A percentile compares a stretch with the other conserved stretches of the same genome.
These are phyloP conservation scores for Yarrowia divulgata DNA, from an alignment of 805 yeast species.

Conservation along the genomic window DNA sequence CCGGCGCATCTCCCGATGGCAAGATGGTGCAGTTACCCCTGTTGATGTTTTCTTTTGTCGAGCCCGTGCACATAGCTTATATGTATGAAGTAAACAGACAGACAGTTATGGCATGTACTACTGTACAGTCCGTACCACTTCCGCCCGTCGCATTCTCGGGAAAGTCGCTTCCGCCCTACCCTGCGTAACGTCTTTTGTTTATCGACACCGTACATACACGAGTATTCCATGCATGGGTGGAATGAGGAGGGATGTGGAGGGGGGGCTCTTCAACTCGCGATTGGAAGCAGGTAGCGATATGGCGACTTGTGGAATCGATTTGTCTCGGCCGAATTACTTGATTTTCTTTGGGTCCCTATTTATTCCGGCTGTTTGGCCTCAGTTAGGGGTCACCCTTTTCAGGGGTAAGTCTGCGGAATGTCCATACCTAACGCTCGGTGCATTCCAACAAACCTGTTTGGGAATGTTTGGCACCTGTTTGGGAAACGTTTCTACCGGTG, in stretches of 20 bases:
- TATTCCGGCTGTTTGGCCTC: background rate
- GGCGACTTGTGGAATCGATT: background rate
- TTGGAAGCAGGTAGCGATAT: background rate
- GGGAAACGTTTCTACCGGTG: constrained; percentile 36
- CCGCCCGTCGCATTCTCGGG: constrained; percentile 11
- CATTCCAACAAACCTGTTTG: constrained; percentile 13
- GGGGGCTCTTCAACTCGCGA: background rate
- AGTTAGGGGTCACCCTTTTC: background rate
- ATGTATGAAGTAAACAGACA: background rate
- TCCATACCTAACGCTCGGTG: constrained; percentile 8
- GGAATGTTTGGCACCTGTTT: constrained; percentile 20
- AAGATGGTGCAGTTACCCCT: background rate
- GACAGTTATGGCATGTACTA: too few relatives aligned
- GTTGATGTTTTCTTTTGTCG: background rate
- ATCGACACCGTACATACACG: constrained; percentile 17
- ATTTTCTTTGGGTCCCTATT: background rate
- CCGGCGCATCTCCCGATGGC: background rate
- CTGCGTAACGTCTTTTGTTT: constrained; percentile 35
- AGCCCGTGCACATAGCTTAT: background rate
- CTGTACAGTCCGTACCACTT: too few relatives aligned
- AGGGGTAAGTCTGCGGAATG: constrained; percentile 28
- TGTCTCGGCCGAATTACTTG: background rate
- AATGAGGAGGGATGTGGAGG: background rate
- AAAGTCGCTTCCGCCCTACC: constrained; percentile 18
- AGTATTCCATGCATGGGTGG: constrained; percentile 33